A percentile compares a stretch with the other conserved stretches of the same genome.
Conservation (phyloP, 441 rosid species). For the Bocquillonia castaneifolia region DNA sequence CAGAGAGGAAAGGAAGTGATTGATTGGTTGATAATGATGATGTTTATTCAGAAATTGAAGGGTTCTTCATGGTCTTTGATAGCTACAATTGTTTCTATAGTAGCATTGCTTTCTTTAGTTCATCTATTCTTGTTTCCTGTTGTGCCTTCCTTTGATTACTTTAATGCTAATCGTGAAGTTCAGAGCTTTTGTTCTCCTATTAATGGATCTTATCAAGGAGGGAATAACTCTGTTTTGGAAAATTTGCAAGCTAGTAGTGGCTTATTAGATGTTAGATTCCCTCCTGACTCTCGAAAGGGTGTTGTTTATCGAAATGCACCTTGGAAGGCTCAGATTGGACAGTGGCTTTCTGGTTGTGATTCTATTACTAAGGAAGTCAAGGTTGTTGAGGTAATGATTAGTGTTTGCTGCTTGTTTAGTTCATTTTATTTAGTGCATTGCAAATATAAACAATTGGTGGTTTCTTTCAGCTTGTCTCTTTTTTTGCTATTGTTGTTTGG, state of each 20-base stretch:
- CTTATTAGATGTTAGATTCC: slow-evolving; percentile 60
- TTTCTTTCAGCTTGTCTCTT: too few relatives aligned
- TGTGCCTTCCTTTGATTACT: slow-evolving; percentile 62
- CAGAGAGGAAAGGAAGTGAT: too few relatives aligned
- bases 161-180: slow-evolving; percentile 40
- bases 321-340: slow-evolving; percentile 81
- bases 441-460: background rate
- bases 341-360: slow-evolving; percentile 90
- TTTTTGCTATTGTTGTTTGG: background rate
- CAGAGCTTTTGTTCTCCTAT: slow-evolving; percentile 37
- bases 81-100: slow-evolving; percentile 50
- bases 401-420: background rate
- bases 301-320: slow-evolving; percentile 73
- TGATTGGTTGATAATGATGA: slow-evolving; percentile 39
- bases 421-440: background rate
- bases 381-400: slow-evolving; percentile 51
- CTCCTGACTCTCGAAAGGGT: slow-evolving; percentile 60
- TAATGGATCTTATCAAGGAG: slow-evolving; percentile 44
- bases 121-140: slow-evolving; percentile 68
- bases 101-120: slow-evolving; percentile 59
- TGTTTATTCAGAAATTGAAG: slow-evolving; percentile 48
- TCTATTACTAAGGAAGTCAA: slow-evolving; percentile 44
- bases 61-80: slow-evolving; percentile 72
- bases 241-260: slow-evolving; percentile 25
- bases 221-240: slow-evolving; percentile 18